These are phyloP conservation scores for Decorospora gaudefroyi DNA, from an alignment of 2,329 filamentous ascomycete species.

Conservation along the genomic window DNA sequence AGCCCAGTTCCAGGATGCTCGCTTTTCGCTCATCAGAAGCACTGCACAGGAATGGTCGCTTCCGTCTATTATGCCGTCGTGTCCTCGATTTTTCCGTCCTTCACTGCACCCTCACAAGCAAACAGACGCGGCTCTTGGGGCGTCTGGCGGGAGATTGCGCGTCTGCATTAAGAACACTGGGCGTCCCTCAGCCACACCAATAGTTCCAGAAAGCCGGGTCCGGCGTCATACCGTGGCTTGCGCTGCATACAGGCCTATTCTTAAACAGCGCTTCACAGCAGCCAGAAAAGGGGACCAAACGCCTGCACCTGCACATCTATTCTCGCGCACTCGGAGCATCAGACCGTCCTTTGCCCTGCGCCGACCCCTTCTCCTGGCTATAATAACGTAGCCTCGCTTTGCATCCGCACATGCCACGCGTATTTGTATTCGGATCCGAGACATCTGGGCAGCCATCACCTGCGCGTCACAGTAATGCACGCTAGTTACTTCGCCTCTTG, in stretches of 20 bases:
- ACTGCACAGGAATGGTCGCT: background rate
- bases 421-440: too few relatives aligned
- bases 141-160: slow-evolving; percentile 22
- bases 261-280: slow-evolving; percentile 8
- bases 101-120: background rate
- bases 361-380: slow-evolving; percentile 5
- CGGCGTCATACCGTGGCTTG: slow-evolving; percentile 19
- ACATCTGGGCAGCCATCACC: too few relatives aligned
- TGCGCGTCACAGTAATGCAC: too few relatives aligned
- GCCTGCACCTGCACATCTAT: too few relatives aligned
- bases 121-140: background rate
- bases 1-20: slow-evolving; percentile 1
- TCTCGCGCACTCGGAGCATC: slow-evolving; percentile 1
- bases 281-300: slow-evolving; percentile 12
- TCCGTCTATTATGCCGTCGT: background rate
- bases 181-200: slow-evolving; percentile 20
- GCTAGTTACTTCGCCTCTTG: too few relatives aligned
- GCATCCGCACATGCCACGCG: too few relatives aligned
- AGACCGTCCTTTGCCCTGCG: slow-evolving; percentile 11
- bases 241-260: slow-evolving; percentile 5
- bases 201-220: slow-evolving; percentile 14
- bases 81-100: background rate
- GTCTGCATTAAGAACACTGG: slow-evolving; percentile 18
- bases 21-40: background rate
- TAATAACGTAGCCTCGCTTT: background rate